Base-by-base conservation (phyloP, 129 eudicot species). In the Centaurea solstitialis region DNA sequence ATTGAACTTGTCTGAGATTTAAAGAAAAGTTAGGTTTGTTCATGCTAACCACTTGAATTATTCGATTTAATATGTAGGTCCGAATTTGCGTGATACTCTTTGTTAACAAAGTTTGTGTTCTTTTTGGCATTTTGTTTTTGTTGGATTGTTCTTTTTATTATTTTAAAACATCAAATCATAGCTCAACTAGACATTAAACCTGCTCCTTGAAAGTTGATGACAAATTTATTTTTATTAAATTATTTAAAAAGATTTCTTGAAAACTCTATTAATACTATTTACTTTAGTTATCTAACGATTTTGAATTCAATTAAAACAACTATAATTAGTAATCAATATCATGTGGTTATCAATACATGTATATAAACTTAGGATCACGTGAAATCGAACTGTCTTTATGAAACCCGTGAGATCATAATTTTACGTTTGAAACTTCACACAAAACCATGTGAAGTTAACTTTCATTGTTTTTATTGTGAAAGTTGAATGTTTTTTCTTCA, bases 111-210 rank as follows among this genome's bases (percentile, higher is more conserved):
- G 22, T n/a, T 17, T 57, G 22, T 57, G 23, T 57, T 57, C 65
- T 57, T 57, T 53, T 70, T 79, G 77, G 76, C 76, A 9, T 70
- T 57, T 79, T 72, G 65, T 38, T 37, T 71, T 70, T 71, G 75
- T 70, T 79, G 28, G 8, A 15, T 53, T 10, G 50, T 18, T 35
- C 8, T 33, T 50, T 79, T 22, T 20, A 18, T 70, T 33, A 23
- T 37, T 20, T 70, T 21, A 64, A 26, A 26, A 59, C 72, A 23
- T 71, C 70, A 71, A 72, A 17, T 21, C 26, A 71, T 37, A 33
- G 40, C 53, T 62, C 57, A 40, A 70, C 30, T 15, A 22, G 72
- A 79, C 83, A 79, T 72, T 26, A 59, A 79, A 71, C 83, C 77
- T 57, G 38, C 70, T 71, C 71, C 68, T 21, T 0, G 28, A 57